Evolutionary conservation across 2,329 filamentous ascomycete species (phyloP).

Genomic region (Stachybotrys chartarum): DNA sequence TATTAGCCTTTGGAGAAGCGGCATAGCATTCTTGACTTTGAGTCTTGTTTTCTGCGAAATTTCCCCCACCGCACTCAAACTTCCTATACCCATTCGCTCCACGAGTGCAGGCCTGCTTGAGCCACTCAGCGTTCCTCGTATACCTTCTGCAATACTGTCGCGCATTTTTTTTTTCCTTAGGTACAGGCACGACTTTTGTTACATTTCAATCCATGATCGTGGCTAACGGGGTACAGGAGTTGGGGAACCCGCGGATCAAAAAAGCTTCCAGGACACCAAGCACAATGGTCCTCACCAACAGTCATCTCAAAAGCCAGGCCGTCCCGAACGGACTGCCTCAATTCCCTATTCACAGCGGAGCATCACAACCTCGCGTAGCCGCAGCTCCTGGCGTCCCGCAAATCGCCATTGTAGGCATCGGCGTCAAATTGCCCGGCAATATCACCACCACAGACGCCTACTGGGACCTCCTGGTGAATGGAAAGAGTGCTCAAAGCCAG

Average conservation of each 20-base stretch:
- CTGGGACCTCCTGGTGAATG: neutral
- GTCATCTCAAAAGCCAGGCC: neutral
- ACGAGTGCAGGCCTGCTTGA: too few relatives aligned
- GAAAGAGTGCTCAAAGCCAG: neutral
- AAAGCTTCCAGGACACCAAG: neutral
- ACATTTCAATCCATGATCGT: too few relatives aligned
- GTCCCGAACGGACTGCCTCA: neutral
- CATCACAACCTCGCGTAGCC: neutral
- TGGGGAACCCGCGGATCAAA: neutral
- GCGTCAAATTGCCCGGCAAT: neutral
- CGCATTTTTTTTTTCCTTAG: too few relatives aligned
- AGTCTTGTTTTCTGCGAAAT: too few relatives aligned
- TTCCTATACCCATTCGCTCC: too few relatives aligned
- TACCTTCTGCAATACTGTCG: too few relatives aligned
- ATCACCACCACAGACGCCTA: neutral
- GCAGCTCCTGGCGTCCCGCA: neutral
- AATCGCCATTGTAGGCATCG: neutral
- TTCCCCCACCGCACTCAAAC: too few relatives aligned
- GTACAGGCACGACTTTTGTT: too few relatives aligned
- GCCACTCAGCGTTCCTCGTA: too few relatives aligned
- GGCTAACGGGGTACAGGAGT: too few relatives aligned
- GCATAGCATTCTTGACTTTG: too few relatives aligned
- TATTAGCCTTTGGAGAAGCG: too few relatives aligned
- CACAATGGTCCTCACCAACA: neutral
- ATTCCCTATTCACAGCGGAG: neutral